These are phyloP conservation scores for Massarina eburnea DNA, from an alignment of 2,329 filamentous ascomycete genomes.

Conservation along the genomic window DNA sequence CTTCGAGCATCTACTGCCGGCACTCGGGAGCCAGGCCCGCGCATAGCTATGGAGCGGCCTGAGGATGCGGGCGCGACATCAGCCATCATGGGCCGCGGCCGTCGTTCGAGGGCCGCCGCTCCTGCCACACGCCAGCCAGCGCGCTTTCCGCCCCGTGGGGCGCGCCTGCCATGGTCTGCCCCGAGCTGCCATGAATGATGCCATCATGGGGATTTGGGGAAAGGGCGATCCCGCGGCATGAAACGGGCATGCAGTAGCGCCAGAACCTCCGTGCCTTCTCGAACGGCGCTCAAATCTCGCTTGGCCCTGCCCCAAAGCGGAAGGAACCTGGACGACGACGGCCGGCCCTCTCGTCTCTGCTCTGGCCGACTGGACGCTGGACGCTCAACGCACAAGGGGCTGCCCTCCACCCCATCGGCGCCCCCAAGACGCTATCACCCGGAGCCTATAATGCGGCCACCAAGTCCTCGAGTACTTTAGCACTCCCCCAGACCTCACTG, in stretches of 20 bases:
- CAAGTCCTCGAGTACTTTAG: slow-evolving; percentile 24
- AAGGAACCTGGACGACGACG: background rate
- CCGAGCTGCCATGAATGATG: background rate
- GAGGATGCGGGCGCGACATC: background rate
- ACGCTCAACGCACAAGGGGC: slow-evolving; percentile 20
- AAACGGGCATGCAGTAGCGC: slow-evolving; percentile 16
- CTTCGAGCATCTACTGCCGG: background rate
- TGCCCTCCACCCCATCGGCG: slow-evolving; percentile 28
- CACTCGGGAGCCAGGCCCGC: slow-evolving; percentile 1
- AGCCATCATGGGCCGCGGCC: background rate
- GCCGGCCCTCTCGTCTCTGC: background rate
- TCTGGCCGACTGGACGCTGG: slow-evolving; percentile 15
- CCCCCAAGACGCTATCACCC: slow-evolving; percentile 21
- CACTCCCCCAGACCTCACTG: slow-evolving; percentile 12
- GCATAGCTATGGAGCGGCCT: background rate
- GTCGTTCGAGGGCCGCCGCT: background rate
- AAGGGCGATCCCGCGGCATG: slow-evolving; percentile 12
- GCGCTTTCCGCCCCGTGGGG: background rate
- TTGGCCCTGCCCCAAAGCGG: slow-evolving; percentile 10
- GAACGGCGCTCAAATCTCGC: slow-evolving; percentile 19
- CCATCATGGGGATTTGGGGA: slow-evolving; percentile 1
- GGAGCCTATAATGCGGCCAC: slow-evolving; percentile 38
- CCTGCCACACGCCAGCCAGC: background rate
- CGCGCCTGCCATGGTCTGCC: slow-evolving; percentile 3
- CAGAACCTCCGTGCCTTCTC: slow-evolving; percentile 11